Conservation (phyloP, 352 stramenopile genomes). For the Globisporangium parvum region DNA sequence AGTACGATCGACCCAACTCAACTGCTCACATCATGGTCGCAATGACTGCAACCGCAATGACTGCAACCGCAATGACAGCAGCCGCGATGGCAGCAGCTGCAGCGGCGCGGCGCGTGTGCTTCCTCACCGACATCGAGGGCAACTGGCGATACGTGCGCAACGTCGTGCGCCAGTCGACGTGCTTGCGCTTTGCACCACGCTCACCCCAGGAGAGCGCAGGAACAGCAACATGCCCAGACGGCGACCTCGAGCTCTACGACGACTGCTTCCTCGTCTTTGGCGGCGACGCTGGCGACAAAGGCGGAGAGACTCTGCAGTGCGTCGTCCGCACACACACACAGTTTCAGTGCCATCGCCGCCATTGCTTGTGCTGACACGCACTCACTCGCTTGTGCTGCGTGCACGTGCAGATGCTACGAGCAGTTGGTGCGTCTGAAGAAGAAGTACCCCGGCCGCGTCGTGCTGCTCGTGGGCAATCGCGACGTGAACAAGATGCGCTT, state of each 20-base stretch:
- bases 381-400: neutral
- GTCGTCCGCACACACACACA: no score
- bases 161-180: conserved; percentile 51
- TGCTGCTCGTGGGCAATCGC: conserved; percentile 91
- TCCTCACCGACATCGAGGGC: conserved; percentile 76
- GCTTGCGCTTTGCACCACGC: conserved; percentile 32
- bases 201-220: neutral
- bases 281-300: conserved; percentile 90
- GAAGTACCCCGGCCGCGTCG: conserved; percentile 80
- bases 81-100: neutral
- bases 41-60: neutral
- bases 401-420: conserved; percentile 48
- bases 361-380: neutral
- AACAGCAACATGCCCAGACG: conserved; percentile 8
- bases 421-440: conserved; percentile 86
- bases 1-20: neutral
- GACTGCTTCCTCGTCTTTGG: conserved; percentile 87
- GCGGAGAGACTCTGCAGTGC: conserved; percentile 77
- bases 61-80: neutral
- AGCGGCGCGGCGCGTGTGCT: conserved; percentile 39
- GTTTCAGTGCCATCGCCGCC: no score
- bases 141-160: conserved; percentile 78
- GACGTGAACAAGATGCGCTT: conserved; percentile 93
- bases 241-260: conserved; percentile 48
- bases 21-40: neutral